These are phyloP conservation scores for Globisporangium okanoganense DNA, from an alignment of 352 stramenopile genomes.

Conservation along the genomic window DNA sequence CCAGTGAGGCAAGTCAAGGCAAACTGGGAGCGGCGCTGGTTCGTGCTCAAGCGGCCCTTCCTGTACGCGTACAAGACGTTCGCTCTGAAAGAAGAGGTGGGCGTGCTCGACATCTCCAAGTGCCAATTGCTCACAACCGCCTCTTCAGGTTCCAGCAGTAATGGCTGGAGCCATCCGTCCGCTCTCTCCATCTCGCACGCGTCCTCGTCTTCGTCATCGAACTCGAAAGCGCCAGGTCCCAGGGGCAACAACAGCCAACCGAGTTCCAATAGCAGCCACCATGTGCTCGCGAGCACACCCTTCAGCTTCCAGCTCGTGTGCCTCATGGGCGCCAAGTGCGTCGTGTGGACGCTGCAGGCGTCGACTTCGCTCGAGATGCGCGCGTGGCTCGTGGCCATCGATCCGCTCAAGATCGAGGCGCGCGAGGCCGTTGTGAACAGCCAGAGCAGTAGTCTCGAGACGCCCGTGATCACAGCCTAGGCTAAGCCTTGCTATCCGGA, in stretches of 20 bases:
- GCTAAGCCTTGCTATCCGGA: neutral
- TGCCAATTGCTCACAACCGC: constrained; percentile 53
- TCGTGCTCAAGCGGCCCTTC: constrained; percentile 77
- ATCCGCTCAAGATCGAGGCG: constrained; percentile 62
- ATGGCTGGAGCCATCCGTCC: neutral
- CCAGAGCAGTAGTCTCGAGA: constrained; percentile 18
- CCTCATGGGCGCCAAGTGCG: constrained; percentile 36
- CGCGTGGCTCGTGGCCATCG: constrained; percentile 67
- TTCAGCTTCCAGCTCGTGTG: constrained; percentile 77
- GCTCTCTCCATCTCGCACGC: constrained; percentile 2
- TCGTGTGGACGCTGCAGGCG: constrained; percentile 74
- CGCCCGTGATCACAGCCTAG: constrained; percentile 25
- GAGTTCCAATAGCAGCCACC: neutral
- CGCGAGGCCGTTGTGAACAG: constrained; percentile 20
- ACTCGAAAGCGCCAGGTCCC: neutral
- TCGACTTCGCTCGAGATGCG: constrained; percentile 62
- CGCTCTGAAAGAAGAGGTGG: constrained; percentile 54
- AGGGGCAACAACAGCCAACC: neutral
- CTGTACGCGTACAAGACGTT: constrained; percentile 75
- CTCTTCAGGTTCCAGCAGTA: neutral
- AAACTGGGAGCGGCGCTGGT: constrained; percentile 71
- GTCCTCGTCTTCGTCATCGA: constrained; percentile 2
- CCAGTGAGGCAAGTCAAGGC: constrained; percentile 1
- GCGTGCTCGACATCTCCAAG: constrained; percentile 67
- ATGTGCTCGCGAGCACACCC: constrained; percentile 22